Base-by-base conservation (phyloP, 2,329 filamentous ascomycete species). In the Colletotrichum musae region DNA sequence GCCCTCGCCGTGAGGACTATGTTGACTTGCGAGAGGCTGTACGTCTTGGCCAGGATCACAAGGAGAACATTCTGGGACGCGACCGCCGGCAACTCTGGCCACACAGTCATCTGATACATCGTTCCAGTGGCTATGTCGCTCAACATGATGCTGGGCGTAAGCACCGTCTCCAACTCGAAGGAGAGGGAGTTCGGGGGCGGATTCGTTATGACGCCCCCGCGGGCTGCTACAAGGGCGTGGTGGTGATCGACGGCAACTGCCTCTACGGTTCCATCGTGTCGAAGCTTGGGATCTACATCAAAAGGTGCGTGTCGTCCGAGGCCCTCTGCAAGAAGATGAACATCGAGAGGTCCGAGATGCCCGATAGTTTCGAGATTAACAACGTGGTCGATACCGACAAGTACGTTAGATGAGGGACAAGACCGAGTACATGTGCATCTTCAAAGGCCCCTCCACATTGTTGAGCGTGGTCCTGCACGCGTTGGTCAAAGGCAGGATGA, bases 241-340 rank as follows among this genome's bases (percentile, higher is more conserved):
- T 24, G n/a, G 18, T 50, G 47, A 50, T 50, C 47, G 47, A 21
- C 47, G 47, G 47, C 47, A 50, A 50, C 47, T 50, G 7, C 16
- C n/a, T 50, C 5, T 21, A 50, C 16, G 47, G 47, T 18, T 21
- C 16, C 16, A 50, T n/a, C n/a, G 24, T 50, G 15, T 10, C 47
- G 16, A 50, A 21, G 47, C 18, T 50, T 9, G 5, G 5, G n/a
- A 21, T 50, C 16, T 50, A 21, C 47, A 24, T 50, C 2, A n/a
- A 50, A 6, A 21, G 47, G 15, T 50, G 47, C 47, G 7, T 24
- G 7, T 50, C 47, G n/a, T 50, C 47, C 3, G 18, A 21, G n/a
- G 15, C 4, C 16, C 18, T 50, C 4, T 21, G 47, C 18, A 9
- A 24, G 47, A 50, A 50, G 47, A 10, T 39, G 36, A 39, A 39